These are phyloP conservation scores for Barnettozyma pratensis DNA, from an alignment of 805 yeast genomes.

Conservation along the genomic window DNA sequence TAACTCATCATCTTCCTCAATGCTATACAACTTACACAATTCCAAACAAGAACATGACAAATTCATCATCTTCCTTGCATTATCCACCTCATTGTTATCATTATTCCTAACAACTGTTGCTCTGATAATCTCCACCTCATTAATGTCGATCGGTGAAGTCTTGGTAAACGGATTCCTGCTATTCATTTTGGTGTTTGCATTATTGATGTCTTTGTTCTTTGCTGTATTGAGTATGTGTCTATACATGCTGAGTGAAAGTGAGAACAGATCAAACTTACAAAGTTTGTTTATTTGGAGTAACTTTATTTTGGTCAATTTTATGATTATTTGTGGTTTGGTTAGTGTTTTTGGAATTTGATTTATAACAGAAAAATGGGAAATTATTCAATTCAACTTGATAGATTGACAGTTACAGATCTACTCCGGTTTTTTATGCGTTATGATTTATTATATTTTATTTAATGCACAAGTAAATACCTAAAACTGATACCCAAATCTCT, in stretches of 20 bases:
- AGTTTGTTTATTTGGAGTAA: slow-evolving; percentile 38
- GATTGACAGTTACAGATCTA: background rate
- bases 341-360: slow-evolving; percentile 24
- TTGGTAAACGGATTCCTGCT: slow-evolving; percentile 22
- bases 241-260: slow-evolving; percentile 34
- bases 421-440: background rate
- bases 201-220: slow-evolving; percentile 37
- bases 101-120: slow-evolving; percentile 39
- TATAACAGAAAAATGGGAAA: slow-evolving; percentile 1
- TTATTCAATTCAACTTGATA: background rate
- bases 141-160: slow-evolving; percentile 18
- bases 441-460: background rate
- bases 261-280: slow-evolving; percentile 30
- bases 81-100: slow-evolving; percentile 35
- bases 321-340: slow-evolving; percentile 41
- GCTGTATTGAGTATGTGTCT: slow-evolving; percentile 40
- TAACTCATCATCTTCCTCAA: slow-evolving; percentile 3
- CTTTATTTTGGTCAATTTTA: slow-evolving; percentile 33
- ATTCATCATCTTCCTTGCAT: slow-evolving; percentile 40
- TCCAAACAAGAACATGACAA: slow-evolving; percentile 32
- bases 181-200: slow-evolving; percentile 34
- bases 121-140: slow-evolving; percentile 36
- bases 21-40: background rate
- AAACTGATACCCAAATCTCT: slow-evolving; percentile 37
- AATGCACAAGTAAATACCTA: background rate